Base-by-base conservation (phyloP, 2,329 filamentous ascomycete genomes). In the Cryphonectria naterciae region DNA sequence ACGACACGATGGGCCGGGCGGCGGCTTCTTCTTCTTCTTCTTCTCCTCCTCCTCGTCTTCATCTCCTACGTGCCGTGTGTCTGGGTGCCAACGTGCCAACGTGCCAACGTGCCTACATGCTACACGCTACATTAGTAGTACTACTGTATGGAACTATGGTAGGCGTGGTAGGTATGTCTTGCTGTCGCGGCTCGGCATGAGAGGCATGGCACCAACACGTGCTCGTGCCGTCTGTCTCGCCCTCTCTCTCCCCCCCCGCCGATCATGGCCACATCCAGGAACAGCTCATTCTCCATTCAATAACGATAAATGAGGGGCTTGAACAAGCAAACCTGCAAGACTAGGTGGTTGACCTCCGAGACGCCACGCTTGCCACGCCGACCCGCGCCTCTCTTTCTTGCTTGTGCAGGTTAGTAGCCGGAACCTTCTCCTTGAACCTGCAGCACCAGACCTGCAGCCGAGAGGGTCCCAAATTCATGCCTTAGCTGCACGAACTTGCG, bases 381-480 rank as follows among this genome's bases (percentile, higher is more conserved):
- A 37, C 32, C 35, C 32, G 35, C 35, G 35, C n/a, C 22, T n/a
- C 25, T 58, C 56, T 17, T 35, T 60, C 25, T 46, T 28, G 61
- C 61, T 25, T 39, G 15, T n/a, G 19, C 41, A n/a, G n/a, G 46
- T 17, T 10, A 43, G 37, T 11, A 43, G 61, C 39, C 17, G 37
- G 37, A 46, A 69, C 62, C 67, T 63, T 37, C 58, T 41, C 63
- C 70, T 62, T 62, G 62, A 69, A 43, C 64, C 56, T 67, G 67
- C 70, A 69, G 56, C 63, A 58, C 63, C 46, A 69, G 35, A 49
- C 64, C 46, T 72, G 70, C 64, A 66, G 65, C 52, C 22, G 65
- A 65, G 65, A 66, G 71, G 65, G 41, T 63, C 71, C 65, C 46
- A 49, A 32, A n/a, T 68, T 65, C 66, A 72, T 72, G 71, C 71